These are phyloP conservation scores for Emericellopsis atlantica DNA, from an alignment of 2,329 filamentous ascomycete genomes.

Conservation along the genomic window DNA sequence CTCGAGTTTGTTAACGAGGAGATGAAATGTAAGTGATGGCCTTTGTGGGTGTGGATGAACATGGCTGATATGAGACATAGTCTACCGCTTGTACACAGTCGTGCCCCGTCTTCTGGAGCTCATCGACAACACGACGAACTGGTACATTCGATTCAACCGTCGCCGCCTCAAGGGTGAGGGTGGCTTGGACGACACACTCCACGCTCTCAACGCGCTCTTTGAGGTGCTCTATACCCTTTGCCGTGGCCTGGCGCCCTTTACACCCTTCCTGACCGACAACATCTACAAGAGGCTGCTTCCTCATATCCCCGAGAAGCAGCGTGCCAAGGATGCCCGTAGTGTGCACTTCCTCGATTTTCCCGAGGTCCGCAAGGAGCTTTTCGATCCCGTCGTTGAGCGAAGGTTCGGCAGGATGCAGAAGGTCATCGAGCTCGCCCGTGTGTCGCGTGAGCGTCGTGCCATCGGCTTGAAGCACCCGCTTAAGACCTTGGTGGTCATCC, in stretches of 20 bases:
- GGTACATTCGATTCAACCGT: slow-evolving; percentile 94
- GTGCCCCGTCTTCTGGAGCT: slow-evolving; percentile 71
- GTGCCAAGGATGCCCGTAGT: slow-evolving; percentile 63
- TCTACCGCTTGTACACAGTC: slow-evolving; percentile 77
- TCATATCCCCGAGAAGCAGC: slow-evolving; percentile 62
- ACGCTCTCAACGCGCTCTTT: slow-evolving; percentile 88
- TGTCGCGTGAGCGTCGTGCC: slow-evolving; percentile 72
- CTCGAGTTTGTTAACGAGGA: slow-evolving; percentile 86
- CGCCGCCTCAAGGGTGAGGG: slow-evolving; percentile 84
- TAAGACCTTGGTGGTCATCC: slow-evolving; percentile 80
- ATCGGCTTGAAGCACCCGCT: slow-evolving; percentile 85
- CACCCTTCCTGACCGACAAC: slow-evolving; percentile 87
- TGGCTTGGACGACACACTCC: slow-evolving; percentile 72
- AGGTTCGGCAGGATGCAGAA: slow-evolving; percentile 85
- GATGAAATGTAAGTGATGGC: slow-evolving; percentile 55
- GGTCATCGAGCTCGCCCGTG: slow-evolving; percentile 81
- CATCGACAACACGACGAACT: slow-evolving; percentile 95
- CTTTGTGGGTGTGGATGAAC: not conserved
- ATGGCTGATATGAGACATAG: slow-evolving; percentile 15
- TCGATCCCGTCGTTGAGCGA: slow-evolving; percentile 75
- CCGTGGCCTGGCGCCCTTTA: slow-evolving; percentile 84
- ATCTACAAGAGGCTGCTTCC: slow-evolving; percentile 79
- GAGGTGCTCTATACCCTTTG: slow-evolving; percentile 86
- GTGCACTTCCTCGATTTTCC: slow-evolving; percentile 92
- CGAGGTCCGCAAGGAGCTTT: slow-evolving; percentile 76